Evolutionary conservation across 2,329 filamentous ascomycete genomes (phyloP), one percentile per base, ranked within the genome.

Genomic region (Juglanconis juglandina): DNA sequence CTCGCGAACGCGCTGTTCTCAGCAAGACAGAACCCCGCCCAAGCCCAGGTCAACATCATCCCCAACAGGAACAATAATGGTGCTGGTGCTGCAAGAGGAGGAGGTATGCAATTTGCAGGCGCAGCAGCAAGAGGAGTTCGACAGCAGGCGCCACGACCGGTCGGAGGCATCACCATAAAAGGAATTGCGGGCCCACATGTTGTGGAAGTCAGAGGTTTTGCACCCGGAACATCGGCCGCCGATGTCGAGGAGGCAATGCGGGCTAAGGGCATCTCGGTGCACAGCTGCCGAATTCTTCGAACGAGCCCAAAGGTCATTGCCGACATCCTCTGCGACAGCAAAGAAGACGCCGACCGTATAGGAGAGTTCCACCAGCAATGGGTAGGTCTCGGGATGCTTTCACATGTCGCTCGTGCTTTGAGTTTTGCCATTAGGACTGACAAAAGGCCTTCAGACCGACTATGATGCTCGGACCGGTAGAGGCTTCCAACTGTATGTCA

Each of bases 241-340:
- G 91, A 95, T 69, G 91, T 95, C 62, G 89, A 92, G 77, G 90
- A 87, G 67, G 91, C 91, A 59, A 87, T 95, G 85, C 83, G 81
- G n/a, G 86, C 86, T 0, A 77, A 90, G n/a, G 89, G 88, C 44
- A 89, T 88, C 35, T 79, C 87, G 63, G 81, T 92, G 68, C 70
- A 82, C 32, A 85, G 82, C 68, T 94, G 90, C 75, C 82, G 80
- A 41, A 76, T 95, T 44, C 74, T 92, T 59, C 86, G 88, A 70
- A 81, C 86, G 4, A 76, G 77, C 34, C 91, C 91, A 0, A 87
- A 88, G 4, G 85, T 95, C 55, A 87, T 92, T 69, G 89, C 88
- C 30, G 91, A 95, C 75, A 85, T 95, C 70, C 80, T 87, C 4
- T 92, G 94, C 69, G 81, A 86, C 64, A 87, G 85, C 61, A 86